Evolutionary conservation across 192 early-diverging fungal genomes (phyloP), one percentile per base, ranked within the genome.

Genomic region (Coemansia nantahalensis): DNA sequence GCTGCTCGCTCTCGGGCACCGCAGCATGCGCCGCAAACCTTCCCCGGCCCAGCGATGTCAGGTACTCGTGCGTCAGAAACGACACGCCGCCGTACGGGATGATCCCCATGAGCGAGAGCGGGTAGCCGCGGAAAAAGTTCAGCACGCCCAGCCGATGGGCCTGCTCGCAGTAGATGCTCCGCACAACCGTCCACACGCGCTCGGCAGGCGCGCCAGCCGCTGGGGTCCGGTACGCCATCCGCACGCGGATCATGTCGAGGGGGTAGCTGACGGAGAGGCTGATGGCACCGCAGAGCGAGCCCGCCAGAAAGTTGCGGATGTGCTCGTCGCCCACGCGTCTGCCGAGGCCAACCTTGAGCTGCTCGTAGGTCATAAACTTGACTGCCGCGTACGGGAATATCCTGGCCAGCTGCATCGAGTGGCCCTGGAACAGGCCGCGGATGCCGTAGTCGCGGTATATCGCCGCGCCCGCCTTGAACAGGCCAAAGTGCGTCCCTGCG

Each of bases 341-440:
- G 14, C 88, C 86, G 83, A 92, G 56, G 8, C 79, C 77, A 38
- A 71, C 51, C 51, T 82, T 79, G 51, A 84, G 86, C 69, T 99
- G 94, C 78, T 99, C 96, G 65, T 91, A 95, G 8, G 86, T 85
- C 82, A 95, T 93, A 59, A 95, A 99, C 65, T 97, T 97, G 65
- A 99, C 89, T 9, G 93, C 90, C 0, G 92, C 90, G 59, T 97
- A 99, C 5, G 96, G 96, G 65, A 97, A 97, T 51, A 99, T 95
- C 23, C 96, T 78, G 2, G 94, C 75, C 5, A 99, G 72, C 26
- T 94, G 94, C 34, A 91, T 94, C 17, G 86, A 91, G 61, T 99
- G 93, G 33, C 96, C 96, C 75, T 94, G 92, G 51, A 94, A 95
- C 18, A 99, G 78, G 6, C 92, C 94, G 4, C 68, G 68, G 3